Evolutionary conservation across 768 basidiomycete species (phyloP).

Genomic region (Ramaria sp.): DNA sequence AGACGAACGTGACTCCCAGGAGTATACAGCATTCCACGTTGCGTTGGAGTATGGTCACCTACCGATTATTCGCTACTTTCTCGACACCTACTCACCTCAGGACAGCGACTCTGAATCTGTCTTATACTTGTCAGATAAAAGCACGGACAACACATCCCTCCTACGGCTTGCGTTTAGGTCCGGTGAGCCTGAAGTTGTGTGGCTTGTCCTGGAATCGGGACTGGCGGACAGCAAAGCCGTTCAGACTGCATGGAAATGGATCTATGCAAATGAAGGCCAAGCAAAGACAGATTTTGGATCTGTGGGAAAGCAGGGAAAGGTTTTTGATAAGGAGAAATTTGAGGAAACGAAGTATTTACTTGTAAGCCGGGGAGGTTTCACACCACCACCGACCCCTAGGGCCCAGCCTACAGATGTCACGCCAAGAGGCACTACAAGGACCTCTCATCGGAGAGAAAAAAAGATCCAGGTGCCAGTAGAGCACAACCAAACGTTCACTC

Average conservation of each 20-base stretch:
- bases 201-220: constrained; percentile 49
- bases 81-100: constrained; percentile 47
- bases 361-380: constrained; percentile 38
- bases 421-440: not conserved
- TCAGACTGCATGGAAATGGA: constrained; percentile 37
- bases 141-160: constrained; percentile 33
- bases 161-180: constrained; percentile 51
- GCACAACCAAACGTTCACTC: not conserved
- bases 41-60: constrained; percentile 45
- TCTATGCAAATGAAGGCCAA: constrained; percentile 27
- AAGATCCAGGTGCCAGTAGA: not conserved
- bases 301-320: constrained; percentile 15
- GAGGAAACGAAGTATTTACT: constrained; percentile 44
- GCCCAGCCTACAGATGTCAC: constrained; percentile 7
- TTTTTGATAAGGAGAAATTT: constrained; percentile 23
- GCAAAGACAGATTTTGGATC: not conserved
- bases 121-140: not conserved
- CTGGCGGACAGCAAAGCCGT: constrained; percentile 41
- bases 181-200: constrained; percentile 50
- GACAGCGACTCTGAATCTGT: constrained; percentile 38
- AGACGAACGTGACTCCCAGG: constrained; percentile 52
- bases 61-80: constrained; percentile 45
- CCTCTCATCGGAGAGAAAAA: not conserved
- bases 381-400: constrained; percentile 29
- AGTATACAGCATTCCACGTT: constrained; percentile 55